Evolutionary conservation across 768 basidiomycete genomes (phyloP), one percentile per base, ranked within the genome.

Genomic region (Russula dissimulans): DNA sequence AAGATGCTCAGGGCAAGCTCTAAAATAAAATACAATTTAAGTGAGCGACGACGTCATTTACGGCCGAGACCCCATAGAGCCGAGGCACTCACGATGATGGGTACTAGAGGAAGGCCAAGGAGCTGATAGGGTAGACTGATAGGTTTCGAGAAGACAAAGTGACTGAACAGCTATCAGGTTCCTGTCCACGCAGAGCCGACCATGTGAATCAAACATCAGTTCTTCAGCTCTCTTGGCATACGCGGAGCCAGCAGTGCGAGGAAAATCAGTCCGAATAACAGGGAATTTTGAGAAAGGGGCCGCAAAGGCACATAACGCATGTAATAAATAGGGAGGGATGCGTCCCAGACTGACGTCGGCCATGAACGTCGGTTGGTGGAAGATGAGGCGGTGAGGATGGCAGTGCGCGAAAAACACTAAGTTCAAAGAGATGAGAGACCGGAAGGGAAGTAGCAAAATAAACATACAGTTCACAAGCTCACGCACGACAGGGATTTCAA

Each of bases 401-500:
- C 85, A 86, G 69, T 87, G 87, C 29, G 89, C 79, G 70, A 91
- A 91, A 71, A 91, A 91, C 10, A 91, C 89, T 91, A 66, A 42
- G 41, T 1, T 29, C 26, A 22, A 39, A 50, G 38, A 65, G 54
- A 29, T 45, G 48, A 38, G 32, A 17, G 48, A 15, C 18, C 29
- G 59, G 45, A 42, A 14, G 34, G 14, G 7, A 18, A 7, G 29
- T 31, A 22, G 9, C 36, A 45, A 34, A 31, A 53, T n/a, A 11
- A 17, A 50, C 65, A 36, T 32, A 66, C 65, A 49, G 38, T 52
- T 60, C n/a, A 63, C 66, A 36, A 65, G 61, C 45, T 67, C 67
- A 49, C 61, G 60, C 10, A 63, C 56, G 46, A 69, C 64, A 45
- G 47, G 56, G 18, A 57, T 50, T 49, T 66, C 65, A 22, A 66